Percentiles rank a stretch among this genome's conserved stretches.
phyloP scores from a whole-genome alignment of 73 alveolate species.

The Paramecium pentaurelia region DNA sequence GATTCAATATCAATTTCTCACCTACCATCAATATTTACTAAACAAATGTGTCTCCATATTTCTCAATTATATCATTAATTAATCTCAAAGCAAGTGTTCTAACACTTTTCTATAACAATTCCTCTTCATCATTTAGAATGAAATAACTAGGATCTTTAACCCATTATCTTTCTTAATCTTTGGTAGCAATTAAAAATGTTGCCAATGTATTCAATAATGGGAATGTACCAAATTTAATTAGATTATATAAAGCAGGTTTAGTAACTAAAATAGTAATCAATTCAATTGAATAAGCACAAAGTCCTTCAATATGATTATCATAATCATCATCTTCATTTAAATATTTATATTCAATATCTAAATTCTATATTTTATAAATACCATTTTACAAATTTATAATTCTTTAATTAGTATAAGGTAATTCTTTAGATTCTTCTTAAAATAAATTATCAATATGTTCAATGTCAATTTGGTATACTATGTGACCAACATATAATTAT shows the following conservation, averaged over 20 bases:
- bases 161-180: constrained; percentile 55
- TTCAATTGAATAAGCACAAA: constrained; percentile 41
- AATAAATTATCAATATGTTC: constrained; percentile 44
- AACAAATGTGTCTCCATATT: constrained; percentile 31
- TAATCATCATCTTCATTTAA: constrained; percentile 58
- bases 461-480: not conserved
- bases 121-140: constrained; percentile 56
- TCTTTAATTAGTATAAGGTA: not conserved
- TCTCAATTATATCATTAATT: constrained; percentile 38
- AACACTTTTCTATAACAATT: constrained; percentile 11
- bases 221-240: constrained; percentile 42
- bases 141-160: constrained; percentile 56
- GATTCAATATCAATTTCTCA: constrained; percentile 39
- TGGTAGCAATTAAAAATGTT: not conserved
- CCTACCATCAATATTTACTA: constrained; percentile 52
- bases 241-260: constrained; percentile 44
- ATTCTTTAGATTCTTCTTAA: not conserved
- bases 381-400: not conserved
- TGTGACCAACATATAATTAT: constrained; percentile 19
- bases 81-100: constrained; percentile 47
- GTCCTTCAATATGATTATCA: constrained; percentile 52
- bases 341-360: constrained; percentile 51
- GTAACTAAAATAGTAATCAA: constrained; percentile 51
- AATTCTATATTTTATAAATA: not conserved
- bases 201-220: constrained; percentile 46